Evolutionary conservation across 495 filamentous ascomycete species (phyloP).

Genomic region (Hypoxylon trugodes): DNA sequence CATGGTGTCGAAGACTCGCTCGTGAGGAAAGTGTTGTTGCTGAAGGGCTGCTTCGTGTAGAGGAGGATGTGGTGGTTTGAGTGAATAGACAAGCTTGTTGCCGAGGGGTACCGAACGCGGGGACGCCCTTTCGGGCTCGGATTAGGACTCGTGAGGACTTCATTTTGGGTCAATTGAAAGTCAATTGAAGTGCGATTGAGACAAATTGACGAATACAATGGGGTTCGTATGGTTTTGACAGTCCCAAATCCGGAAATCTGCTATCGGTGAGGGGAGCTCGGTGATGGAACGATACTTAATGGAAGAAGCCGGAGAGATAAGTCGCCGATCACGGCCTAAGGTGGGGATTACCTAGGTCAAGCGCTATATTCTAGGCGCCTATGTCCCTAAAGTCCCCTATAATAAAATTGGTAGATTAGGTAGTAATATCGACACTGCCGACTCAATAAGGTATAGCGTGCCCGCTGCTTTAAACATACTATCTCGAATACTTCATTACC

Average conservation of each 20-base stretch:
- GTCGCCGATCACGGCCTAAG: conserved; percentile 31
- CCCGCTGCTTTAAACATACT: too few species aligned
- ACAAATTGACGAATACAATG: background rate
- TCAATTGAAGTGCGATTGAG: conserved; percentile 15
- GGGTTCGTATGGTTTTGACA: conserved; percentile 4
- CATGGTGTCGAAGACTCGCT: conserved; percentile 13
- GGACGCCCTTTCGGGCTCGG: conserved; percentile 38
- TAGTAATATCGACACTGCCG: too few species aligned
- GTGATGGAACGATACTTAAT: conserved; percentile 21
- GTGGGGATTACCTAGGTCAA: too few species aligned
- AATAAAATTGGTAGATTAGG: too few species aligned
- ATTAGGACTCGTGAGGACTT: conserved; percentile 42
- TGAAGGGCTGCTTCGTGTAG: conserved; percentile 13
- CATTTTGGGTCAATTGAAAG: conserved; percentile 46
- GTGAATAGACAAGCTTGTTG: conserved; percentile 7
- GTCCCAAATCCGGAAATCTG: conserved; percentile 10
- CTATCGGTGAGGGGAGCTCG: conserved; percentile 17
- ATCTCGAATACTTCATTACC: too few species aligned
- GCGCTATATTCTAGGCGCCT: too few species aligned
- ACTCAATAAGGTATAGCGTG: too few species aligned
- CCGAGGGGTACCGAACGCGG: conserved; percentile 15
- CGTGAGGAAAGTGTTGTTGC: conserved; percentile 28
- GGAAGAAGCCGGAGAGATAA: conserved; percentile 16
- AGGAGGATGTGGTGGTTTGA: conserved; percentile 20
- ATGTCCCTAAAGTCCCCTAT: too few species aligned